Evolutionary conservation across 2,329 filamentous ascomycete species (phyloP), one percentile per base, ranked within the genome.

Genomic region (Aspergillus calidoustus): DNA sequence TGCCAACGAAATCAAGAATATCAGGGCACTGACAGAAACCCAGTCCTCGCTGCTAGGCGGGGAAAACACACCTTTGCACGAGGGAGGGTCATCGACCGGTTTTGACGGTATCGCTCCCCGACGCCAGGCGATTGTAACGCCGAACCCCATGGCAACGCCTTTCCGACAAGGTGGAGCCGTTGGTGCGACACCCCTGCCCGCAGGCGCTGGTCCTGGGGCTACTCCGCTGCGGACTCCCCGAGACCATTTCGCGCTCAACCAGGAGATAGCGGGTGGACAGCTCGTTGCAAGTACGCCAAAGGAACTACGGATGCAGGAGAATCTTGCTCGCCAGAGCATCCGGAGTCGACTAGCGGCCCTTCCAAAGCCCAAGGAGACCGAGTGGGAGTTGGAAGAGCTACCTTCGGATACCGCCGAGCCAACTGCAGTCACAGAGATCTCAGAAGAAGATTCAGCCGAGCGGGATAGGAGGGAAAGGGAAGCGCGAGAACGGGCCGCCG

Each of bases 1-100:
- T 62, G 93, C 94, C 67, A 99, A 98, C 75, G 95, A 99, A 77
- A 94, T 98, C 65, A 88, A 89, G 61, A 98, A 99, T 74, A 97
- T 97, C 52, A 87, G 91, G 66, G 92, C 95, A 7, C 82, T 97
- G 54, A 98, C 93, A 0, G 91, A 96, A 73, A 98, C 94, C 0
- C 91, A 98, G 71, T 98, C 95, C 22, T 96, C 92, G 9, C 82
- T 99, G 8, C 83, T 99, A 0, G 95, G 95, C 64, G 95, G 94
- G 15, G 95, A 99, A 67, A 98, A 98, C 71, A 93, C 93, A 0
- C 91, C 92, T 48, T 83, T 99, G 11, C 87, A 93, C 61, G 91
- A 97, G 72, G 92, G 92, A 6, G 80, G 84, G 49, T 88, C 86
- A 3, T 96, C 93, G 11, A 96, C 93, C 7, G 93, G 93, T 0